A percentile compares a stretch with the other conserved stretches of the same genome.
These are phyloP conservation scores for Clohesyomyces aquaticus DNA, from an alignment of 495 filamentous ascomycete genomes.

Conservation along the genomic window DNA sequence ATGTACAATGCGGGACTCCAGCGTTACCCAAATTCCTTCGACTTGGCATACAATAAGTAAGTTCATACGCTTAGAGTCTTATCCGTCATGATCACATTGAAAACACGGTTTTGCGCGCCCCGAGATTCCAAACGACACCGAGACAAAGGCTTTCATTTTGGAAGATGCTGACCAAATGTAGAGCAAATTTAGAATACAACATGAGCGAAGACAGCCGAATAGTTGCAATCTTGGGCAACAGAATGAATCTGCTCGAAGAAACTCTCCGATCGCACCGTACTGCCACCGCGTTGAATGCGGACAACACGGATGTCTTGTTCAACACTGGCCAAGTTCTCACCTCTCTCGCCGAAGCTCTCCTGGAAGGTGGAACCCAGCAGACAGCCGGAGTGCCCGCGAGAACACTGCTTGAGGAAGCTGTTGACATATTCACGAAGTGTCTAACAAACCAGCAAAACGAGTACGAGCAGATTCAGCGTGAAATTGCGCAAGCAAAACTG, in stretches of 20 bases:
- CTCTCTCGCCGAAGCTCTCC: constrained; percentile 62
- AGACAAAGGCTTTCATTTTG: no score
- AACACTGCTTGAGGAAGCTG: constrained; percentile 61
- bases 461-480: constrained; percentile 57
- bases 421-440: constrained; percentile 66
- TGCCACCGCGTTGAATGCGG: constrained; percentile 60
- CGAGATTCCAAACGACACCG: neutral
- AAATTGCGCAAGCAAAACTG: constrained; percentile 36
- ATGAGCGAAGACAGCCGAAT: constrained; percentile 65
- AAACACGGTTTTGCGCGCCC: neutral
- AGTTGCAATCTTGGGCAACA: constrained; percentile 56
- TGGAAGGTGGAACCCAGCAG: constrained; percentile 53
- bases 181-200: constrained; percentile 67
- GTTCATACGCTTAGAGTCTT: constrained; percentile 17
- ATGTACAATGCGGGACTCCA: constrained; percentile 65
- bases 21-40: constrained; percentile 62
- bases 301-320: constrained; percentile 68
- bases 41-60: constrained; percentile 76
- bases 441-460: constrained; percentile 61
- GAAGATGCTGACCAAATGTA: constrained; percentile 2
- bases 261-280: constrained; percentile 64
- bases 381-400: constrained; percentile 44
- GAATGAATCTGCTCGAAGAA: constrained; percentile 56
- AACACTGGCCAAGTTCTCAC: constrained; percentile 71
- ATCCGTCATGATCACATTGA: neutral